phyloP scores from a whole-genome alignment of 2,329 filamentous ascomycete genomes.

The Huntiella bhutanensis region DNA sequence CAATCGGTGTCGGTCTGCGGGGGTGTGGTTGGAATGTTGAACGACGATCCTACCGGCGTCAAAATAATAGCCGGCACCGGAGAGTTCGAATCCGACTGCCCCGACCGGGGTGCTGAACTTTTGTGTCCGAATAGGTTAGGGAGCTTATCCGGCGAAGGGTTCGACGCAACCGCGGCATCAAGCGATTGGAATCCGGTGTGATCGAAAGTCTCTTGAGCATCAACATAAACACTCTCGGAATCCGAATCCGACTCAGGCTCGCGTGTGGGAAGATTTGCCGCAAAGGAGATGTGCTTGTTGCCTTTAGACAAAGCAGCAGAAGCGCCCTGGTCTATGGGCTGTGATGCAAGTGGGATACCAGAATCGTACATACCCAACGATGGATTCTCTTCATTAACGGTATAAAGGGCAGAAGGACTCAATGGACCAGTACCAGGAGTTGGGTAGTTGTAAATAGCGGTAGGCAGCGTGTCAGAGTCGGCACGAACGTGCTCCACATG shows the following conservation, averaged over 20 bases:
- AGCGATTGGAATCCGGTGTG: conserved; percentile 54
- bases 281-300: conserved; percentile 14
- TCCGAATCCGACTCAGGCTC: conserved; percentile 21
- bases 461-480: too few species aligned
- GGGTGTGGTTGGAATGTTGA: neutral
- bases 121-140: neutral
- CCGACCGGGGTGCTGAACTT: neutral
- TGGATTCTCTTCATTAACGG: too few species aligned
- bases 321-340: too few species aligned
- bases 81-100: neutral
- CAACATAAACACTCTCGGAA: conserved; percentile 47
- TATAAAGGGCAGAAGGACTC: too few species aligned
- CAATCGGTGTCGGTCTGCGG: conserved; percentile 29
- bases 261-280: conserved; percentile 22
- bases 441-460: too few species aligned
- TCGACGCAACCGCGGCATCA: conserved; percentile 46
- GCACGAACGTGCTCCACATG: too few species aligned
- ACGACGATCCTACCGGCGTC: neutral
- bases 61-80: conserved; percentile 1
- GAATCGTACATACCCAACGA: too few species aligned
- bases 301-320: too few species aligned
- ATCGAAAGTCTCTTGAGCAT: conserved; percentile 58
- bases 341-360: too few species aligned
- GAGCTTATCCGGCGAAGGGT: conserved; percentile 20
- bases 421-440: too few species aligned